Evolutionary conservation across 2,329 filamentous ascomycete genomes (phyloP).

Genomic region (Scolecobasidium constrictum): DNA sequence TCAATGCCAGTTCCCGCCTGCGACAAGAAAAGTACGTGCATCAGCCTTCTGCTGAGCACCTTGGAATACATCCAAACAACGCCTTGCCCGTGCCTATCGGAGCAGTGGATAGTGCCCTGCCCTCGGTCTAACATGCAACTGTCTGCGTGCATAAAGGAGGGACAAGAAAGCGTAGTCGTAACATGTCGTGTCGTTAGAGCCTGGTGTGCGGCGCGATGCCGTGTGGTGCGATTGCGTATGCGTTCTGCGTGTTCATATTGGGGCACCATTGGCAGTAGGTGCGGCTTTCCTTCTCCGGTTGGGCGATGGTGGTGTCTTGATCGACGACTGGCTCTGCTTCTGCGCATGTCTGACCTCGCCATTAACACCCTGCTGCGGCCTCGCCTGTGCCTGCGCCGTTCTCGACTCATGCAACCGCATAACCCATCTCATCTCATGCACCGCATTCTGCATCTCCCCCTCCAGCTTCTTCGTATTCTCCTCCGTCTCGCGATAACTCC

Average conservation of each 20-base stretch:
- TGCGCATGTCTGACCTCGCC: background rate
- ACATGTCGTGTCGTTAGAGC: background rate
- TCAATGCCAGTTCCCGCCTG: too few species aligned
- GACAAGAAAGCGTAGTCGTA: background rate
- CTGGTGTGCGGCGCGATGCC: too few species aligned
- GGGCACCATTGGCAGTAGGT: background rate
- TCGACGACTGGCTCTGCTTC: background rate
- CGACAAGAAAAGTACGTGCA: too few species aligned
- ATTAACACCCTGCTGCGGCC: background rate
- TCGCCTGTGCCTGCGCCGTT: background rate
- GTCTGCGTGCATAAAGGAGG: background rate
- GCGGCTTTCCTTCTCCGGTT: background rate
- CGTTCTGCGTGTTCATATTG: background rate
- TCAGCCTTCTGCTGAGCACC: too few species aligned
- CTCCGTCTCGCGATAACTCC: constrained; percentile 47
- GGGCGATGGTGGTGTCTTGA: background rate
- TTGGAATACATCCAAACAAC: too few species aligned
- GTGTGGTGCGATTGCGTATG: background rate
- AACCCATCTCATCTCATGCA: constrained; percentile 60
- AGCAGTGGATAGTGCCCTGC: background rate
- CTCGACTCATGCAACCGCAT: constrained; percentile 45
- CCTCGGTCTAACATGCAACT: background rate
- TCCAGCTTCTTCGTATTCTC: constrained; percentile 47
- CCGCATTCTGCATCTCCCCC: constrained; percentile 43
- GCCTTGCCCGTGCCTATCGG: background rate